A percentile compares a stretch with the other conserved stretches of the same genome.
These are phyloP conservation scores for Leishmania lainsoni DNA, from an alignment of 208 protist species.

Conservation along the genomic window DNA sequence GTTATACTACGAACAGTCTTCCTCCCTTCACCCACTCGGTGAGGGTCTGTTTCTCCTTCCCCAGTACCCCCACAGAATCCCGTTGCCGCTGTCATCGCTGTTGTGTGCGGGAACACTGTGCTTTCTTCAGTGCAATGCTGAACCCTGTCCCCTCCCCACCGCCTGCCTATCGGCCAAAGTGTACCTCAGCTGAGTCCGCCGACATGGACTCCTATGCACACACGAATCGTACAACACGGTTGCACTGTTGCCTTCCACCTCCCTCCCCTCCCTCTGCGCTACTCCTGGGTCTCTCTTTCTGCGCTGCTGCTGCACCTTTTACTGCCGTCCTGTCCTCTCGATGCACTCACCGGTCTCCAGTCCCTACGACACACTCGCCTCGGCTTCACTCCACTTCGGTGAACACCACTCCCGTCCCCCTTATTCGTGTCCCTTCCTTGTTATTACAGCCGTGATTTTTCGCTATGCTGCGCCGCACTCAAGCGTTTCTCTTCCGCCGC, in stretches of 20 bases:
- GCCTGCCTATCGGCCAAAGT: background rate
- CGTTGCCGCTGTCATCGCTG: background rate
- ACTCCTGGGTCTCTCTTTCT: background rate
- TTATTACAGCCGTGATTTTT: background rate
- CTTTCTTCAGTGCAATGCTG: background rate
- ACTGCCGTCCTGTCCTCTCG: background rate
- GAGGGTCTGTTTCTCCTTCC: background rate
- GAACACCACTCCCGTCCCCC: background rate
- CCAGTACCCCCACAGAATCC: background rate
- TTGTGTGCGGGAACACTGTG: background rate
- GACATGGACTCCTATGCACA: background rate
- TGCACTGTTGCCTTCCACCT: background rate
- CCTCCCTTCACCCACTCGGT: background rate
- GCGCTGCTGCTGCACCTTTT: background rate
- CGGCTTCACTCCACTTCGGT: background rate
- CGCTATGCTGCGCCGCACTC: slow-evolving; percentile 84
- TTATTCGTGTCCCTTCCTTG: background rate
- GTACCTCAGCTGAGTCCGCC: background rate
- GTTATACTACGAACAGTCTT: background rate
- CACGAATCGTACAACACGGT: background rate
- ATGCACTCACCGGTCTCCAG: background rate
- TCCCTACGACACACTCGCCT: slow-evolving; percentile 1
- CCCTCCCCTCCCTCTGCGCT: background rate
- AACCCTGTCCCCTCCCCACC: background rate
- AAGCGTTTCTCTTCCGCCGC: slow-evolving; percentile 65